Conservation (phyloP, 108 stramenopile genomes). For the Aurantiochytrium sp. region DNA sequence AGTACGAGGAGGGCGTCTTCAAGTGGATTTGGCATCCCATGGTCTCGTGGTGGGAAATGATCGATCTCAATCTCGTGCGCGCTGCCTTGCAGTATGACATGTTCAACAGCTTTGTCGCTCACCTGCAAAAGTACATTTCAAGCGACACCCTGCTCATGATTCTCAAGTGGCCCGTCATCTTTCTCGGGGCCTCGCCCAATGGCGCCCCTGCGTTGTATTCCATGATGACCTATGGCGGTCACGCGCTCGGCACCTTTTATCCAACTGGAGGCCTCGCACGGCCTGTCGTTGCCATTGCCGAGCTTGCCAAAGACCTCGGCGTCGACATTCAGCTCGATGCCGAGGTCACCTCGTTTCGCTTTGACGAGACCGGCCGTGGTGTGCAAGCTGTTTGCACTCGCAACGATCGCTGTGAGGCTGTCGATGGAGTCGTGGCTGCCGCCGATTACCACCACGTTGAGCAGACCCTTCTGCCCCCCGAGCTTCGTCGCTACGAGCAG, state of each 20-base stretch:
- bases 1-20: slow-evolving; percentile 9
- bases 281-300: background rate
- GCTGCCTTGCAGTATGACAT: background rate
- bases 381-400: background rate
- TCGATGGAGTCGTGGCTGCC: background rate
- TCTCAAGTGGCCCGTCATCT: slow-evolving; percentile 12
- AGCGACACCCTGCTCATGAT: background rate
- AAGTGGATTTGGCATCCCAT: slow-evolving; percentile 11
- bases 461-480: background rate
- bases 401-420: background rate
- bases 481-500: background rate
- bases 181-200: background rate
- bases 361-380: background rate
- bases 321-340: background rate
- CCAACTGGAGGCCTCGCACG: background rate
- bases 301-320: background rate
- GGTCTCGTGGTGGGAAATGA: background rate
- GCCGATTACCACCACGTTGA: slow-evolving; percentile 5
- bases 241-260: slow-evolving; percentile 2
- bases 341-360: background rate
- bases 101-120: background rate
- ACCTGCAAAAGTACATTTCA: background rate
- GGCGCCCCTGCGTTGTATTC: background rate
- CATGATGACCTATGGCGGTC: background rate
- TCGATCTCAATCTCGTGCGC: background rate